Conservation (phyloP, 805 yeast genomes). For the Saitoella complicata region DNA sequence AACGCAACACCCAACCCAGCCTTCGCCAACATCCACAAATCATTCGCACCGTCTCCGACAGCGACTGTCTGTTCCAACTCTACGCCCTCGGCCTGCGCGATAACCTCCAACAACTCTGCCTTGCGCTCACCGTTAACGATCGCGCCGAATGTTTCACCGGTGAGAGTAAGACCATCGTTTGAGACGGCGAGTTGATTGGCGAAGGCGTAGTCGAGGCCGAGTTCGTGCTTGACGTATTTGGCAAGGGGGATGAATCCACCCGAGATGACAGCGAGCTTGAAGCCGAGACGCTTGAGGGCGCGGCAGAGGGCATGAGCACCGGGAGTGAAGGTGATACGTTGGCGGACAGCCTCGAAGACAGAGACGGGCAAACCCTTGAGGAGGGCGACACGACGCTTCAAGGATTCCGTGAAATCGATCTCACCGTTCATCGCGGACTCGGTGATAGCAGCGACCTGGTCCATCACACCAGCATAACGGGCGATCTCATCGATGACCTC, state of each 20-base stretch:
- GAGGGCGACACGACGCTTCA: constrained; percentile 58
- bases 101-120: constrained; percentile 49
- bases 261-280: constrained; percentile 69
- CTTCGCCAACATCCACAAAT: constrained; percentile 72
- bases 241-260: constrained; percentile 95
- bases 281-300: constrained; percentile 44
- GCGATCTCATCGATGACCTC: constrained; percentile 96
- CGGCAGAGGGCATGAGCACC: constrained; percentile 65
- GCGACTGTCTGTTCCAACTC: constrained; percentile 23
- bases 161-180: constrained; percentile 31
- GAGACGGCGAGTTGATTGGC: constrained; percentile 39
- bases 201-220: constrained; percentile 71
- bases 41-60: constrained; percentile 72
- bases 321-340: constrained; percentile 55
- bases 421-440: constrained; percentile 95
- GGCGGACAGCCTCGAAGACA: constrained; percentile 66
- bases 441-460: constrained; percentile 73
- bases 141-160: constrained; percentile 65
- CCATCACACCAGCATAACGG: constrained; percentile 80
- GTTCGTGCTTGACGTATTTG: constrained; percentile 43
- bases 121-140: constrained; percentile 77
- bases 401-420: constrained; percentile 71
- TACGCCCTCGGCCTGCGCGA: constrained; percentile 40
- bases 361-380: constrained; percentile 65
- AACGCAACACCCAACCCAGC: constrained; percentile 95